Base-by-base conservation (phyloP, 306 rosid genomes). In the Mimosa bimucronata region DNA sequence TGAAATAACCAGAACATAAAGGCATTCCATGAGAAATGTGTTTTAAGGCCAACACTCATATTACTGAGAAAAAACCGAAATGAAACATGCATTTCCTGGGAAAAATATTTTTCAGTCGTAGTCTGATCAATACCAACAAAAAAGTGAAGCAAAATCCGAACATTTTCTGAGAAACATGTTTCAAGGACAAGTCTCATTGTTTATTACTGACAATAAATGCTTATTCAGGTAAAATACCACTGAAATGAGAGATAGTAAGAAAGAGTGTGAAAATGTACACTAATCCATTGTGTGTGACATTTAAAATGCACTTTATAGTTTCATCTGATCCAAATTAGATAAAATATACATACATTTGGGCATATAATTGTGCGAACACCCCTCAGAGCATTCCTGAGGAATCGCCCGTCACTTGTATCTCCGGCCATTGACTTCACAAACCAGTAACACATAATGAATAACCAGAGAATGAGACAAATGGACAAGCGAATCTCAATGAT, bases 351-450 rank as follows among this genome's bases (percentile, higher is more conserved):
- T 92, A 92, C 98, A 78, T 86, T 92, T 70, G 98, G 97, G 87
- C 94, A 91, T 83, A 95, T 90, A 75, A 95, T 76, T 73, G 98
- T 88, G 84, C 92, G 83, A 58, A 95, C 98, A 77, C 97, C 98
- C 79, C 81, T 83, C 13, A 95, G 83, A 72, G 88, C 97, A 91
- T 76, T 91, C 90, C 61, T 95, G 74, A 92, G 65, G 69, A 92
- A 91, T 60, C 77, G 86, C 44, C 77, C 84, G 85, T 95, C 98
- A 61, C 53, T 85, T 61, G 89, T 66, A 76, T 92, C 98, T 82
- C 97, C 92, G 34, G 86, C 71, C 82, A 92, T 68, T 78, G 98
- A 87, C 98, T 95, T 87, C 73, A 60, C 77, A 80, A 28, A 79
- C 77, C 82, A 41, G 38, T 71, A 72, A 23, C 52, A 45, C 30